These are phyloP conservation scores for Aspergillus tamarii DNA, from an alignment of 2,329 filamentous ascomycete genomes.

Conservation along the genomic window DNA sequence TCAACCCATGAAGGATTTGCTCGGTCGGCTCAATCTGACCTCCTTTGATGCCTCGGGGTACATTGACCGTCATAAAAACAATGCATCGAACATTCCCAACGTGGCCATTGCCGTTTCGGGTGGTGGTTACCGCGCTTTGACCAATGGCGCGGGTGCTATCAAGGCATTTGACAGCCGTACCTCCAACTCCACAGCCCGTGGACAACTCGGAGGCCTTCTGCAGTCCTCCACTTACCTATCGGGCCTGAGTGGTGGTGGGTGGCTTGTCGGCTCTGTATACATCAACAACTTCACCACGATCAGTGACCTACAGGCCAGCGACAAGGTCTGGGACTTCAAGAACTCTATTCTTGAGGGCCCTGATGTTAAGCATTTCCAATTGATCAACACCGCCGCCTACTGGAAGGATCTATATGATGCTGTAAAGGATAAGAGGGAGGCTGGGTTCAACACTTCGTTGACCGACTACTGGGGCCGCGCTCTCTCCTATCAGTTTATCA, in stretches of 20 bases:
- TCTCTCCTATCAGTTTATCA: conserved; percentile 83
- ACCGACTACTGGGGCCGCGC: conserved; percentile 88
- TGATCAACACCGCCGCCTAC: conserved; percentile 59
- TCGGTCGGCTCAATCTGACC: conserved; percentile 68
- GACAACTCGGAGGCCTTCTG: conserved; percentile 77
- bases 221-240: conserved; percentile 81
- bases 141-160: conserved; percentile 79
- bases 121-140: conserved; percentile 83
- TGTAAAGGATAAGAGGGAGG: conserved; percentile 64
- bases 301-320: conserved; percentile 15
- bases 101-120: conserved; percentile 80
- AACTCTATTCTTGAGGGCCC: conserved; percentile 66
- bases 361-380: conserved; percentile 45
- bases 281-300: conserved; percentile 77
- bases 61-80: conserved; percentile 61
- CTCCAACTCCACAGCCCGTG: conserved; percentile 59
- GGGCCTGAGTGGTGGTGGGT: conserved; percentile 79
- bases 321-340: conserved; percentile 63
- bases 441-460: conserved; percentile 69
- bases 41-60: conserved; percentile 73
- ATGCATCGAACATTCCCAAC: conserved; percentile 63
- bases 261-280: conserved; percentile 81
- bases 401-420: conserved; percentile 62
- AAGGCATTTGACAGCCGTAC: conserved; percentile 79
- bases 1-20: conserved; percentile 72